Percentiles rank a stretch among this genome's conserved stretches.
These are phyloP conservation scores for Trypanosomatidae sp. DNA, from an alignment of 208 protist species.

Conservation along the genomic window DNA sequence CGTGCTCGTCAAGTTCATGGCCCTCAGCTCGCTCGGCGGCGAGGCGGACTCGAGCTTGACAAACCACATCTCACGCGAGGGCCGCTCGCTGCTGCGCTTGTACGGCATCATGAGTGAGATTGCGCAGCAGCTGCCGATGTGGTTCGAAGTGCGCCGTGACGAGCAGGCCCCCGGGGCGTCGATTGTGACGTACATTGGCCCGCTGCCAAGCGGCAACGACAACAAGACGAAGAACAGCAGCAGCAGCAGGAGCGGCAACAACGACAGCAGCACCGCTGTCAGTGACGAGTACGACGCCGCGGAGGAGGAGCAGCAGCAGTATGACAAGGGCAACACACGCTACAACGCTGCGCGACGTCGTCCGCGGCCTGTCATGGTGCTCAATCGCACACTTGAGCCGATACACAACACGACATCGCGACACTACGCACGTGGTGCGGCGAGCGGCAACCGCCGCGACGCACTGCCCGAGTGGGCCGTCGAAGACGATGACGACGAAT, in stretches of 20 bases:
- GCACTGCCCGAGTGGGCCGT: too few species aligned
- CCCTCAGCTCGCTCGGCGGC: constrained; percentile 32
- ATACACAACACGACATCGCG: too few species aligned
- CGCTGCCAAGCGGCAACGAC: constrained; percentile 3
- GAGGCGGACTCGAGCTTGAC: constrained; percentile 24
- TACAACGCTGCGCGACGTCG: constrained; percentile 12
- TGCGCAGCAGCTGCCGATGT: constrained; percentile 60
- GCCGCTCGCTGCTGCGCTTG: constrained; percentile 17
- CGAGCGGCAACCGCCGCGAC: too few species aligned
- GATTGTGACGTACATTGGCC: constrained; percentile 73
- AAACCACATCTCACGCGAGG: constrained; percentile 20
- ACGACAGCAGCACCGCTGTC: background rate
- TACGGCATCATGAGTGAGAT: constrained; percentile 34
- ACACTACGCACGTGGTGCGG: too few species aligned
- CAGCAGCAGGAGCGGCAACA: too few species aligned
- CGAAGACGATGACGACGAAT: too few species aligned
- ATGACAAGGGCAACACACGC: constrained; percentile 11
- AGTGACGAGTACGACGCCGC: constrained; percentile 3
- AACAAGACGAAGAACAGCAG: too few species aligned
- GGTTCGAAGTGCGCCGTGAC: constrained; percentile 60
- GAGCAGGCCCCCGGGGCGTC: constrained; percentile 12
- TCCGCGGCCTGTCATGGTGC: too few species aligned
- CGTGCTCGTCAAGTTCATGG: constrained; percentile 53
- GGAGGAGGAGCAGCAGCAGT: too few species aligned
- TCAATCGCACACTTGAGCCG: too few species aligned